phyloP scores from a whole-genome alignment of 202 grass and related monocot species.

The Zizania palustris region DNA sequence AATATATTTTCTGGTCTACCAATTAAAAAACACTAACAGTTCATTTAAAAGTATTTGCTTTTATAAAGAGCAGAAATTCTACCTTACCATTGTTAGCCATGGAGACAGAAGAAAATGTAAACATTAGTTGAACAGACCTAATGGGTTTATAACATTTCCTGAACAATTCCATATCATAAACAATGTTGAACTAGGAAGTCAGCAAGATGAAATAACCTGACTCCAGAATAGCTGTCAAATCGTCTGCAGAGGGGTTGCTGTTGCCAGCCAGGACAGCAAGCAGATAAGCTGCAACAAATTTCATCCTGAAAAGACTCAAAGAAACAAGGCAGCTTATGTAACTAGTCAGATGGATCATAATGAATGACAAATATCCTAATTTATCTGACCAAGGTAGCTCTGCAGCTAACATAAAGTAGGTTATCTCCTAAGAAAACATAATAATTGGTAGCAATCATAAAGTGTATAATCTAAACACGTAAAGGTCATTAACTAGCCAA shows the following conservation, averaged over 20 bases:
- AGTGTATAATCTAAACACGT: not conserved
- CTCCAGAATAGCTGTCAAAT: slow-evolving; percentile 69
- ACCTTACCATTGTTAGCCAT: too few relatives aligned
- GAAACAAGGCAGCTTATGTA: not conserved
- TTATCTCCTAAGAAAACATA: not conserved
- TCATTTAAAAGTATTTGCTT: not conserved
- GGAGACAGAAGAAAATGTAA: not conserved
- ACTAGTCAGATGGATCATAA: not conserved
- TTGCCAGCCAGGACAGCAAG: slow-evolving; percentile 73
- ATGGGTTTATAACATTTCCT: not conserved
- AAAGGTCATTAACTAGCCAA: not conserved
- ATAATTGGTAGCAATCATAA: not conserved
- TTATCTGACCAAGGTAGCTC: not conserved
- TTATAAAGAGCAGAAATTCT: not conserved
- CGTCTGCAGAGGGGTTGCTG: slow-evolving; percentile 51
- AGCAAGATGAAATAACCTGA: slow-evolving; percentile 47
- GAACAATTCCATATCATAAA: not conserved
- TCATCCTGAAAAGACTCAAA: slow-evolving; percentile 61
- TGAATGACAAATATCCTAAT: not conserved
- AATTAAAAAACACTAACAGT: not conserved
- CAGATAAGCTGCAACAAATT: slow-evolving; percentile 76
- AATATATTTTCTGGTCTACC: not conserved
- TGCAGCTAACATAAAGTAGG: not conserved
- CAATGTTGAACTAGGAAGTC: not conserved
- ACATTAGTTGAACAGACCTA: not conserved